Base-by-base conservation (phyloP, 2,329 filamentous ascomycete species). In the Aspergillus thermomutatus region DNA sequence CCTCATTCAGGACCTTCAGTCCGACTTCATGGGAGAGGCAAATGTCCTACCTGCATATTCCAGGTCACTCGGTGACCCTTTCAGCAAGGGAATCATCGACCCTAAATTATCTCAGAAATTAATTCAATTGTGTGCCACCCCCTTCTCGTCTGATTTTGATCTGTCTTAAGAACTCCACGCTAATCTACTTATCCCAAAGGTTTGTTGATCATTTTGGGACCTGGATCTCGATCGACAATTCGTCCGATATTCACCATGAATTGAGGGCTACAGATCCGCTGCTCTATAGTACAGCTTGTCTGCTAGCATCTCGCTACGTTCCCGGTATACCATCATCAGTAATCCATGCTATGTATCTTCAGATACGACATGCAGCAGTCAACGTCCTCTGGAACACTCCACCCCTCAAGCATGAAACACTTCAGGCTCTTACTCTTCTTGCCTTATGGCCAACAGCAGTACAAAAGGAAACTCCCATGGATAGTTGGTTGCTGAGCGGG, bases 401-500 rank as follows among this genome's bases (percentile, higher is more conserved):
- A 3, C 68, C 69, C 1, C 54, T 72, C 56, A 64, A 63, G n/a
- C 65, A 64, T 27, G 69, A 71, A 48, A 57, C 66, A n/a, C 65
- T 72, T 3, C 70, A 72, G 54, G 69, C 69, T 3, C 55, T 72
- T 37, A 63, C 66, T 26, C 60, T 72, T 14, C 66, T 72, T 26
- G 70, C 69, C 49, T 57, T 72, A 47, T 73, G 69, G 59, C 66
- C 69, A 25, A 64, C 68, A 37, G 66, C 68, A 3, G 64, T 69
- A 6, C 68, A 72, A 41, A 72, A 70, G 53, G 70, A 71, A 53
- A 61, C 66, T 7, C 66, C 66, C 19, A 70, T 73, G 61, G 70
- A 73, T 48, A 69, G 69, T 62, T 73, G 70, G 70, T 62, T 73
- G 48, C 54, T 73, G 60, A 73, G 70, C 63, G 70, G 70, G 56